These are phyloP conservation scores for Smittium mucronatum DNA, from an alignment of 371 early-diverging fungal genomes.

Conservation along the genomic window DNA sequence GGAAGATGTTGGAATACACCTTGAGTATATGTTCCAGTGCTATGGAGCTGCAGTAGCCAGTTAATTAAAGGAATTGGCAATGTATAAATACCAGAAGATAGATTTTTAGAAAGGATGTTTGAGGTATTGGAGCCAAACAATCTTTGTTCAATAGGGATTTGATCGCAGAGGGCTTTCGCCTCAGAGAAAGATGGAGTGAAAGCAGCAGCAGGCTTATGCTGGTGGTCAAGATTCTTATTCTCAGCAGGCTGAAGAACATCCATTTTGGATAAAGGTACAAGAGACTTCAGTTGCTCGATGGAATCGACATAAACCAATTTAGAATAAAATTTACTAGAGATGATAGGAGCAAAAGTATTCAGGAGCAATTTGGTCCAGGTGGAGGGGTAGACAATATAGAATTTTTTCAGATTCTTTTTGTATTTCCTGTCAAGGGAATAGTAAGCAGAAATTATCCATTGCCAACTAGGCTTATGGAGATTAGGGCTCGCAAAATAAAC, in stretches of 20 bases:
- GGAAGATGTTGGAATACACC: slow-evolving; percentile 84
- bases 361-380: slow-evolving; percentile 55
- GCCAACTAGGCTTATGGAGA: slow-evolving; percentile 61
- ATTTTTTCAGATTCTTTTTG: slow-evolving; percentile 84
- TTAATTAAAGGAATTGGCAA: slow-evolving; percentile 49
- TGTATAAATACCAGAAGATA: slow-evolving; percentile 32
- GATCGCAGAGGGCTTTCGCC: slow-evolving; percentile 13
- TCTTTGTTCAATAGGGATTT: slow-evolving; percentile 8
- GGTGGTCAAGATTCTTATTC: slow-evolving; percentile 42
- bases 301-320: slow-evolving; percentile 72
- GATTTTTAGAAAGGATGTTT: slow-evolving; percentile 40
- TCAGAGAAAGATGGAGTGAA: slow-evolving; percentile 13
- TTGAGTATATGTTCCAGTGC: slow-evolving; percentile 56
- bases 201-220: slow-evolving; percentile 22
- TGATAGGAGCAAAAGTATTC: slow-evolving; percentile 47
- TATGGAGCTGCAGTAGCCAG: slow-evolving; percentile 41
- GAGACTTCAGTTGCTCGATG: slow-evolving; percentile 47
- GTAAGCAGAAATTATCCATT: slow-evolving; percentile 79
- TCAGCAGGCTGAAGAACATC: slow-evolving; percentile 61
- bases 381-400: slow-evolving; percentile 79
- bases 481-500: slow-evolving; percentile 74
- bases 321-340: slow-evolving; percentile 84
- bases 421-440: slow-evolving; percentile 59
- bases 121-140: slow-evolving; percentile 48
- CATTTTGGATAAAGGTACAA: slow-evolving; percentile 54